These are phyloP conservation scores for Mortierella sp. DNA, from an alignment of 371 early-diverging fungal genomes.

Conservation along the genomic window DNA sequence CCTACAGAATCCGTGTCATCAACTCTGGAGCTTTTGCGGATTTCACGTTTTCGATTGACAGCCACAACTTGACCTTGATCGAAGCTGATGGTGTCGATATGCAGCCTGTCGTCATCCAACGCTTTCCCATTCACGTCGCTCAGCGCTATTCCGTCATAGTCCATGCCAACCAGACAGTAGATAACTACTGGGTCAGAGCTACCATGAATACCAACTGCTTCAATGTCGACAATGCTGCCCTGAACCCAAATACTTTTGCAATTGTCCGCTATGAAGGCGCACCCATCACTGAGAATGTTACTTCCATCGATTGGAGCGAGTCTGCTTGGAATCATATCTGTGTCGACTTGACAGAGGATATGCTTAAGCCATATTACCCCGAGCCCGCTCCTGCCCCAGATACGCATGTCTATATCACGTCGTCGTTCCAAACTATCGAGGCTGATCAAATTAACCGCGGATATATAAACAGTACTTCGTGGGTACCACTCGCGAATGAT, in stretches of 20 bases:
- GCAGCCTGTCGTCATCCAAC: constrained; percentile 42
- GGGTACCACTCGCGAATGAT: constrained; percentile 33
- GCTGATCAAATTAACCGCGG: constrained; percentile 18
- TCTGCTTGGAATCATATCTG: constrained; percentile 24
- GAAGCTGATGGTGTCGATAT: constrained; percentile 60
- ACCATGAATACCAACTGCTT: constrained; percentile 46
- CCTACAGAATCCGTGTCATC: constrained; percentile 49
- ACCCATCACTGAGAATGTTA: constrained; percentile 6
- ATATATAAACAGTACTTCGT: constrained; percentile 32
- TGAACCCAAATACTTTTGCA: constrained; percentile 36
- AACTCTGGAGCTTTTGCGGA: constrained; percentile 46
- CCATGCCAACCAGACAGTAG: constrained; percentile 47
- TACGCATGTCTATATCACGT: constrained; percentile 2
- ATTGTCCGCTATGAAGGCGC: constrained; percentile 55
- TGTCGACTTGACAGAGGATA: constrained; percentile 24
- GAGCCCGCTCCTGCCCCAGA: constrained; percentile 12
- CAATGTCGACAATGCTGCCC: constrained; percentile 13
- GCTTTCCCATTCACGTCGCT: constrained; percentile 50
- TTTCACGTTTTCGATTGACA: constrained; percentile 56
- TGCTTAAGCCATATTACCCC: constrained; percentile 29
- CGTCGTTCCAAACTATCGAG: constrained; percentile 32
- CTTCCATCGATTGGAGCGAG: constrained; percentile 24
- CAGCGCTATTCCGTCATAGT: constrained; percentile 61
- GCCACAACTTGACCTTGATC: constrained; percentile 57
- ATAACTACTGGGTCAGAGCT: constrained; percentile 58